Base-by-base conservation (phyloP, 805 yeast species). In the Ogataea methanolica region DNA sequence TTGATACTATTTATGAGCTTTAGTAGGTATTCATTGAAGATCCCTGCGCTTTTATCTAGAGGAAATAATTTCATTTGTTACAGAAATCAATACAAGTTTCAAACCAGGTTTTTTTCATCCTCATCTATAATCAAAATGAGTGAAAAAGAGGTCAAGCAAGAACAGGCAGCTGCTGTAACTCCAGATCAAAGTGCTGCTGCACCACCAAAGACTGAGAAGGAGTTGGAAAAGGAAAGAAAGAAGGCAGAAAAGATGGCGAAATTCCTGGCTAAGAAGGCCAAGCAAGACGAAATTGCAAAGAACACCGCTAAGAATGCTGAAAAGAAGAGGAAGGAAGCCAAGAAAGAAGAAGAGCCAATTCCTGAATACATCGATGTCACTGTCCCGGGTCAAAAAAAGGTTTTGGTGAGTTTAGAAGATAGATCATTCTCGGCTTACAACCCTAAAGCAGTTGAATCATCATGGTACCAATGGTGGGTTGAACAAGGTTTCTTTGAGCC, bases 401-500 rank as follows among this genome's bases (percentile, higher is more conserved):
- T 83, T 33, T 78, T 94, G 49, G 85, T 82, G n/a, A 78, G 89
- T 34, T 78, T 94, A 45, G 97, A 92, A 39, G 96, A 91, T 65
- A 91, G 96, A 21, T 83, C 97, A 19, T 80, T 94, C 66, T 91
- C 94, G 69, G 92, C 98, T 9, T 94, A 94, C 69, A 87, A 80
- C 61, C 99, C 99, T 33, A 79, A 80, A 58, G 85, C 84, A 58
- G 97, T 94, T 42, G 99, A 94, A 71, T 85, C 95, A 47, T 88
- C 97, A 14, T 94, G 99, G 99, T 92, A 92, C 70, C 81, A 79
- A 17, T 94, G 99, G 98, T 94, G 99, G 99, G 85, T 80, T 51
- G 75, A 85, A 60, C 78, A 88, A 68, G 95, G 94, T 17, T 82
- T 80, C 61, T 94, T 94, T 62, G 84, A 85, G 69, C 99, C 99